Evolutionary conservation across 352 stramenopile genomes (phyloP).

Genomic region (Elongisporangium undulatum): DNA sequence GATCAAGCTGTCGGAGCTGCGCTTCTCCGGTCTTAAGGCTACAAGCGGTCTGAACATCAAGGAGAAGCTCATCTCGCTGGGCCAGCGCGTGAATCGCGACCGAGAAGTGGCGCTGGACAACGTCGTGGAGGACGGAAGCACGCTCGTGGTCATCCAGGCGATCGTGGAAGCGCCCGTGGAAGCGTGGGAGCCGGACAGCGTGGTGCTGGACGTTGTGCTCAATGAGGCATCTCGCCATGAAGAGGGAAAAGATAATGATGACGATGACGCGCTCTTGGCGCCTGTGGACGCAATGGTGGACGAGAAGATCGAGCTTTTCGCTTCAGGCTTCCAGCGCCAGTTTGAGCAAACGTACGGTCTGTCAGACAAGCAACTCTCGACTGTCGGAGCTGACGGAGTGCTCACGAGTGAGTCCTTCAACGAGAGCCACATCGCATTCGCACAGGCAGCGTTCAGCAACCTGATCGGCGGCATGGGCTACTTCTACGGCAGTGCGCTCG

Average conservation of each 20-base stretch:
- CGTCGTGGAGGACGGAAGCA: conserved; percentile 61
- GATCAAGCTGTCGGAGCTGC: conserved; percentile 38
- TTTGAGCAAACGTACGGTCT: conserved; percentile 59
- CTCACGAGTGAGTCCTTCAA: conserved; percentile 26
- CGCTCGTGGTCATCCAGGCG: conserved; percentile 65
- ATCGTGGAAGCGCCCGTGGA: conserved; percentile 31
- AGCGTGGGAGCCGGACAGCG: conserved; percentile 22
- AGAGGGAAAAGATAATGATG: neutral
- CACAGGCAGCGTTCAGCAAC: conserved; percentile 86
- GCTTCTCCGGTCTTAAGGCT: conserved; percentile 51
- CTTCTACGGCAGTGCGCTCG: conserved; percentile 85
- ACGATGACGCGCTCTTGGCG: conserved; percentile 5
- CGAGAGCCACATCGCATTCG: conserved; percentile 58
- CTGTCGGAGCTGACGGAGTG: neutral
- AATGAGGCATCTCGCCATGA: conserved; percentile 24
- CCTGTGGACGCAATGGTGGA: conserved; percentile 18
- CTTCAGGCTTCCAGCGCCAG: conserved; percentile 43
- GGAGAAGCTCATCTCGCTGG: conserved; percentile 44
- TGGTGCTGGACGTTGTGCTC: conserved; percentile 64
- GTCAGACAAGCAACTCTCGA: conserved; percentile 24
- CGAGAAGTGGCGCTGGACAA: conserved; percentile 58
- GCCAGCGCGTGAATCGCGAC: conserved; percentile 28
- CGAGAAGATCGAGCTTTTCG: conserved; percentile 12
- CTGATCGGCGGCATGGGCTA: conserved; percentile 87
- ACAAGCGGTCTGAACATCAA: conserved; percentile 73